Percentiles rank a stretch among this genome's conserved stretches.
Evolutionary conservation across 2,329 filamentous ascomycete genomes (phyloP).

Genomic region (Hansfordia pulvinata): DNA sequence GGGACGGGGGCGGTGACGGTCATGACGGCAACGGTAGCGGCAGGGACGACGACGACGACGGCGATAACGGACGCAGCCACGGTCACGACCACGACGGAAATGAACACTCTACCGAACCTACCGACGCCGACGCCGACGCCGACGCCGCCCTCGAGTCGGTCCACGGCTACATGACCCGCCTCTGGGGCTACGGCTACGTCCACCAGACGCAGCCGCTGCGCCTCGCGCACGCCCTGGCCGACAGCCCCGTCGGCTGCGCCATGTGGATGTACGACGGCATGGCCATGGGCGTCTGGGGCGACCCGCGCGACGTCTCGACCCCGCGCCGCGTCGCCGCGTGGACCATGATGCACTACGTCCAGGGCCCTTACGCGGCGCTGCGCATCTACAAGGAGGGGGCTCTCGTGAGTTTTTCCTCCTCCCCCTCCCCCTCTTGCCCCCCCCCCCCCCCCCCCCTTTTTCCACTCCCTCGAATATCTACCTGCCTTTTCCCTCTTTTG

Average conservation of each 20-base stretch:
- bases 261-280: conserved; percentile 13
- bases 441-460: too few relatives aligned
- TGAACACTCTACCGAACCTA: too few relatives aligned
- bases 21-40: too few relatives aligned
- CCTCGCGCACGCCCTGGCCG: conserved; percentile 13
- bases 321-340: conserved; percentile 8
- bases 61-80: too few relatives aligned
- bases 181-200: conserved; percentile 9
- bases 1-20: too few relatives aligned
- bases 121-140: conserved; percentile 3
- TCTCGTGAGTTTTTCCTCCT: conserved; percentile 1
- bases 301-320: too few relatives aligned
- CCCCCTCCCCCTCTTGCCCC: too few relatives aligned
- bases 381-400: conserved; percentile 7
- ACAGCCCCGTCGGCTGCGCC: conserved; percentile 17
- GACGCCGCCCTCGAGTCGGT: conserved; percentile 3
- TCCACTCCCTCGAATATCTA: too few relatives aligned
- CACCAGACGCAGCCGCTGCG: conserved; percentile 13
- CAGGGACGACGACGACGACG: too few relatives aligned
- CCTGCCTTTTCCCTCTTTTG: too few relatives aligned
- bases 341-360: conserved; percentile 10
- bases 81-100: too few relatives aligned
- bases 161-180: conserved; percentile 2
- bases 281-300: too few relatives aligned
- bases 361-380: conserved; percentile 7